Base-by-base conservation (phyloP, 2,329 filamentous ascomycete genomes). In the Colletotrichum tropicale region DNA sequence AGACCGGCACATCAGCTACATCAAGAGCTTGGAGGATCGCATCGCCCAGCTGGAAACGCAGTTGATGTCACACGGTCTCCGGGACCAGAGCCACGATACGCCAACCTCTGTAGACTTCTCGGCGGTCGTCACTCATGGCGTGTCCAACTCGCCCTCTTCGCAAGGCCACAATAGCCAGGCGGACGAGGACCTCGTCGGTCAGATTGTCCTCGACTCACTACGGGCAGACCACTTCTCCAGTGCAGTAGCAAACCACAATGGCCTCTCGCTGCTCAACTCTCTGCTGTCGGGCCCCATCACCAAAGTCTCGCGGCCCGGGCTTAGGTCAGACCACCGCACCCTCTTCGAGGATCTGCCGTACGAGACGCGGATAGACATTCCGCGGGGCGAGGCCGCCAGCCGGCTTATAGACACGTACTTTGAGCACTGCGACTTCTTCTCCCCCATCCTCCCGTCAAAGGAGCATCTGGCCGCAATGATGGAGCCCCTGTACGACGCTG, bases 381-480 rank as follows among this genome's bases (percentile, higher is more conserved):
- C 81, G 48, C 13, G 66, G 13, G 7, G 60, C 26, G 73, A 74
- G 15, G 66, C 78, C 15, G 16, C 70, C 24, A 9, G 8, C 52
- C 4, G 73, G 36, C 71, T 82, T 2, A 66, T 75, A 0, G 75
- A 80, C 6, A 79, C 79, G 0, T 82, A 82, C n/a, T 82, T 82
- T 32, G 79, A 82, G 52, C 81, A 82, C 30, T 80, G 78, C 16
- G 77, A 81, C 12, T 82, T 82, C 18, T 82, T 82, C 61, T 82
- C 79, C 0, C 80, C 80, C 3, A 74, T 82, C 2, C 48, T 82
- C 1, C 30, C 75, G 2, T 79, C 74, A 2, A 78, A 79, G 52
- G 70, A 76, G 1, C 70, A 73, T 3, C 78, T 82, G 13, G 18
- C 70, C 8, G 6, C 15, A 10, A 68, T 52, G 18, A 58, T 78